Evolutionary conservation across 352 stramenopile genomes (phyloP).

Genomic region (Phytopythium sindhum): DNA sequence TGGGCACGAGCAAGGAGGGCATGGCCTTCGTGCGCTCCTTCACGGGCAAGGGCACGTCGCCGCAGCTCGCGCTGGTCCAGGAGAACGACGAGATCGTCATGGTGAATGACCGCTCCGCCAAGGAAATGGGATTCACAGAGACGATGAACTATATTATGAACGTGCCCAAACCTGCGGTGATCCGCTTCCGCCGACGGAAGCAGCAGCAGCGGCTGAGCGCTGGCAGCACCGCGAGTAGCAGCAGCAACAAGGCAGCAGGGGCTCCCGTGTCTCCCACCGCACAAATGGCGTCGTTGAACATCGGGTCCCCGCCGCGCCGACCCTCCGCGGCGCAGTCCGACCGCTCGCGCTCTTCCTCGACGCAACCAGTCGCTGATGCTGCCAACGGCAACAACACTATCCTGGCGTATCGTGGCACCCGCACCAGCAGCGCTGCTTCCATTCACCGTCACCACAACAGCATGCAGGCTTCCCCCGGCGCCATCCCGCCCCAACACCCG

Average conservation of each 20-base stretch:
- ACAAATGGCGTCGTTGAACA: conserved; percentile 21
- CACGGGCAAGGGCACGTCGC: conserved; percentile 75
- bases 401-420: conserved; percentile 24
- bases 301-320: conserved; percentile 12
- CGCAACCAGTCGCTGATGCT: not conserved
- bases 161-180: conserved; percentile 72
- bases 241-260: conserved; percentile 12
- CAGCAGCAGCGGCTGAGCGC: not conserved
- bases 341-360: conserved; percentile 10
- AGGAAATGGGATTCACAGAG: conserved; percentile 60
- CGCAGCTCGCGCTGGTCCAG: conserved; percentile 61
- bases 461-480: conserved; percentile 1
- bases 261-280: conserved; percentile 15
- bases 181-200: conserved; percentile 55
- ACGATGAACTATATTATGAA: conserved; percentile 88
- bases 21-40: conserved; percentile 78
- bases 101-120: conserved; percentile 60
- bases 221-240: conserved; percentile 7
- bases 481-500: conserved; percentile 18
- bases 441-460: conserved; percentile 18
- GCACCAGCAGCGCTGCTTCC: conserved; percentile 23
- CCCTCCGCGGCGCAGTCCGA: conserved; percentile 7
- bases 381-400: conserved; percentile 9
- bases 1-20: conserved; percentile 49
- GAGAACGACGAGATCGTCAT: conserved; percentile 81